Base-by-base conservation (phyloP, 208 protist genomes). In the Acanthamoeba triangularis region DNA sequence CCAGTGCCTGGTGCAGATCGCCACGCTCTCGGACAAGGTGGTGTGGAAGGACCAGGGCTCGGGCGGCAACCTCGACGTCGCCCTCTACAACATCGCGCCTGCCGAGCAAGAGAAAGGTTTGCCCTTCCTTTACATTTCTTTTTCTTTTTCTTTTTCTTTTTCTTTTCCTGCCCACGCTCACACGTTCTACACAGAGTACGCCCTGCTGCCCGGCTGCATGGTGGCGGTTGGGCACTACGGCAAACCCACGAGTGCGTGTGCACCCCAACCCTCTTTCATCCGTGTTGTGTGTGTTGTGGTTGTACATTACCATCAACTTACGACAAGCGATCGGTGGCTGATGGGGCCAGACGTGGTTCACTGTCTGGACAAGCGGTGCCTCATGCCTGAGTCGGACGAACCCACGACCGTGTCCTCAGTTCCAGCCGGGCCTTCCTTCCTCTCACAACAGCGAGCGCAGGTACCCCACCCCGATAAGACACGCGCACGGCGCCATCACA, bases 201-300 rank as follows among this genome's bases (percentile, higher is more conserved):
- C 69, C 16, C 69, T 80, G 69, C 33, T 80, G 18, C 69, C 69
- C 18, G 69, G 69, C 13, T 80, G 69, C 69, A 80, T 80, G 69
- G 37, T 80, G 23, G 69, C 69, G 4, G 69, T 80, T 18, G 35
- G 35, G 13, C 69, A 80, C 33, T 80, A 80, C 37, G 69, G 33
- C 28, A 67, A 67, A 30, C 61, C 61, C 61, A 67, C 61, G 25
- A 67, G 61, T 61, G 56, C 56, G 56, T 61, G 23, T 61, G 10
- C 61, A n/a, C n/a, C n/a, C n/a, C n/a, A n/a, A n/a, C n/a, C n/a
- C n/a, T n/a, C 61, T 30, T 30, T 23, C 25, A 1, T 13, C 18
- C 25, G 18, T 67, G 25, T 1, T 8, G 25, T 30, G 18, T 47
- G 41, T 47, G 41, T 47, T 47, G 41, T 47, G 41, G 41, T 47